Evolutionary conservation across 768 basidiomycete genomes (phyloP).

Genomic region (Auriscalpium vulgare): DNA sequence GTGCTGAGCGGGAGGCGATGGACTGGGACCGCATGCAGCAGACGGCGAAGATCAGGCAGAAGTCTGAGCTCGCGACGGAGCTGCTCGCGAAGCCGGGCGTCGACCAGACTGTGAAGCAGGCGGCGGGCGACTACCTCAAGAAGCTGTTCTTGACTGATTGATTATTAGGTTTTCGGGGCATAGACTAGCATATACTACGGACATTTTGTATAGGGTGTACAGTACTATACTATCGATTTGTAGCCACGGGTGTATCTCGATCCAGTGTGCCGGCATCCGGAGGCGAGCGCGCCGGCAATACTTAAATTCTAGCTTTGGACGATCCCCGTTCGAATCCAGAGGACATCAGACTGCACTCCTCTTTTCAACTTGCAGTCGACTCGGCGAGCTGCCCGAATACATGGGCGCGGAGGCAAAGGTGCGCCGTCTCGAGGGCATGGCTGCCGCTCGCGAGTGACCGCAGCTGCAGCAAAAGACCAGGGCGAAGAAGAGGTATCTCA

Average conservation of each 20-base stretch:
- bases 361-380: no score
- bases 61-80: constrained; percentile 61
- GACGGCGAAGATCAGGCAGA: constrained; percentile 46
- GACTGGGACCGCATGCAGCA: constrained; percentile 49
- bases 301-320: no score
- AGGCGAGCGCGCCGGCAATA: no score
- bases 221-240: no score
- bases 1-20: constrained; percentile 47
- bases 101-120: constrained; percentile 54
- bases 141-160: constrained; percentile 46
- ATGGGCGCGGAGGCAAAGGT: constrained; percentile 13
- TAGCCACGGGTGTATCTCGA: neutral
- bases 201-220: neutral
- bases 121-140: constrained; percentile 66
- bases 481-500: constrained; percentile 66
- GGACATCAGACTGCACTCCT: no score
- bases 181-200: neutral
- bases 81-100: constrained; percentile 49
- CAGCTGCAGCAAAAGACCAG: constrained; percentile 48
- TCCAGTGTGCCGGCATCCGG: neutral
- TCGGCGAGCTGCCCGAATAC: no score
- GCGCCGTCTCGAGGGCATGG: neutral
- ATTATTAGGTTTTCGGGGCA: neutral
- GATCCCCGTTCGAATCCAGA: no score
- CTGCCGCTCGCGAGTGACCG: neutral